These are phyloP conservation scores for Trypethelium eluteriae DNA, from an alignment of 495 filamentous ascomycete species.

Conservation along the genomic window DNA sequence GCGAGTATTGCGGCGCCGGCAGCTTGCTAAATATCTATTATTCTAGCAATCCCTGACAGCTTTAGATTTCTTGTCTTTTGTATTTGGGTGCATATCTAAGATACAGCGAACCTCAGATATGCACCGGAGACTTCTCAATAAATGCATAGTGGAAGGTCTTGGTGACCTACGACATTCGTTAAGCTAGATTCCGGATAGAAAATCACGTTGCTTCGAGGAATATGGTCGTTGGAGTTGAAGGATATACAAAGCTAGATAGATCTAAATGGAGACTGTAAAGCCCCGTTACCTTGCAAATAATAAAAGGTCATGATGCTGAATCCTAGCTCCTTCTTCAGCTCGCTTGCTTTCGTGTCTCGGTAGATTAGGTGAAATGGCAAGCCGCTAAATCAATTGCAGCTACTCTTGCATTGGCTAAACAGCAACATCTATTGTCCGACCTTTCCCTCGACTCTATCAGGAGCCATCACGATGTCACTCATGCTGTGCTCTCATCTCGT, in stretches of 20 bases:
- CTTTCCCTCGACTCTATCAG: too few species aligned
- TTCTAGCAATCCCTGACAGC: constrained; percentile 11
- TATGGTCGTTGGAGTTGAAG: background rate
- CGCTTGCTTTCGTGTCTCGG: background rate
- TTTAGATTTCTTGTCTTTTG: background rate
- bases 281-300: background rate
- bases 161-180: too few species aligned
- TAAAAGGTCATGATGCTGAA: background rate
- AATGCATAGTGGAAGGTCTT: too few species aligned
- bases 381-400: background rate
- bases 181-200: background rate
- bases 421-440: background rate
- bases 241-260: background rate
- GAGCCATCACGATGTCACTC: too few species aligned
- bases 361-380: background rate
- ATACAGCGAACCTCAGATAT: background rate
- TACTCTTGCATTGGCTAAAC: background rate
- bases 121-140: too few species aligned
- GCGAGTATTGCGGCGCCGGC: constrained; percentile 21
- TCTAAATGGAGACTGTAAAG: background rate
- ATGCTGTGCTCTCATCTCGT: too few species aligned
- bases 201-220: background rate
- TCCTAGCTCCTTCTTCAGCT: background rate
- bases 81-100: background rate
- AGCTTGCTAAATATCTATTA: constrained; percentile 22